Evolutionary conservation across 176 grass and related monocot genomes (phyloP), one percentile per base, ranked within the genome.

Genomic region (Cenchrus americanus): DNA sequence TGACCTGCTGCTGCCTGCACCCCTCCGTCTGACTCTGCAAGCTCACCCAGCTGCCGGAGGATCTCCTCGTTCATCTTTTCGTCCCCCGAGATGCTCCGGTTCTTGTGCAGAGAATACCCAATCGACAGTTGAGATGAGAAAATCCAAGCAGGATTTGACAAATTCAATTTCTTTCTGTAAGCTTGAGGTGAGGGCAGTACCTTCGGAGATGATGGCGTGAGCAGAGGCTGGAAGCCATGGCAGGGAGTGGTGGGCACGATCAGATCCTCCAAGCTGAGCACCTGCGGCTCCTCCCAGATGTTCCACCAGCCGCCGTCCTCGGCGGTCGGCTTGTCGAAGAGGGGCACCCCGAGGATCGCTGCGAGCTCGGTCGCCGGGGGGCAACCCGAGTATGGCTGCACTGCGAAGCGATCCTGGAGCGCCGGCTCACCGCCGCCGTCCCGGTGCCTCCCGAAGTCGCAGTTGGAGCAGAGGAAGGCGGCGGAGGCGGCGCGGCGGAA

Each of bases 151-250:
- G 15, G 24, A 47, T 4, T 12, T 41, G n/a, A 62, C 62, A 52
- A 62, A 2, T 61, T 10, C 58, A 59, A 24, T 24, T 23, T 55
- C 1, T 12, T 55, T 61, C 8, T 61, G 58, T 24, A 61, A 19
- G n/a, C n/a, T n/a, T n/a, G n/a, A n/a, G 73, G 27, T 17, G 8
- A 13, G 27, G 21, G 5, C 22, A 71, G 43, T 85, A 96, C 96
- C 85, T 99, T 99, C 51, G 91, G 91, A 1, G 92, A 89, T 0
- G 87, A 78, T 5, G 93, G 80, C 55, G 85, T 86, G 4, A 89
- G 62, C 19, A 94, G 87, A 72, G 96, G 91, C 77, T 95, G 85
- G 91, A 99, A 99, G 5, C 87, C 91, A 92, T 99, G 96, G 84
- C 34, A 84, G 8, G 94, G 77, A 5, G 96, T 92, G 72, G 93